Evolutionary conservation across 208 protist species (phyloP).

Genomic region (Balamuthia mandrillaris): DNA sequence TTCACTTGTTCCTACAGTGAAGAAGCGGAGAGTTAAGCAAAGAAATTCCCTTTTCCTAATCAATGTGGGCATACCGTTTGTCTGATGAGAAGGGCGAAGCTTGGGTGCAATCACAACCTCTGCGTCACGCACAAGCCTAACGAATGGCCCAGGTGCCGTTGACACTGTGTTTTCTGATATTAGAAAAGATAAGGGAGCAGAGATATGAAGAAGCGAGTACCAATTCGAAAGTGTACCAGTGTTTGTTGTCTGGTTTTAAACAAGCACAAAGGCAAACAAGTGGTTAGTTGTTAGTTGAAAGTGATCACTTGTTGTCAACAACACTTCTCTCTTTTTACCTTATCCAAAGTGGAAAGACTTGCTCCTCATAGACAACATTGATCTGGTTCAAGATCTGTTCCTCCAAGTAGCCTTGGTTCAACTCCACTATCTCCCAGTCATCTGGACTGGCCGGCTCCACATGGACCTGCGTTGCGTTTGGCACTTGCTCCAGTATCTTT

Average conservation of each 20-base stretch:
- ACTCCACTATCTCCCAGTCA: constrained; percentile 60
- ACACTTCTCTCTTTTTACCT: too few species aligned
- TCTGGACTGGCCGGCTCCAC: constrained; percentile 50
- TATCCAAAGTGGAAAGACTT: constrained; percentile 50
- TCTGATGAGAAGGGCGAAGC: background rate
- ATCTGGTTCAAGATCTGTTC: constrained; percentile 53
- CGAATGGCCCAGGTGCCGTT: background rate
- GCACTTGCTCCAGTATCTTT: background rate
- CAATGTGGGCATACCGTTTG: background rate
- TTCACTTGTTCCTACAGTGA: background rate
- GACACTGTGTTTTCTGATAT: background rate
- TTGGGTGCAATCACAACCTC: constrained; percentile 54
- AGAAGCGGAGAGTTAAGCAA: background rate
- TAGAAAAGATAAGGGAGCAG: background rate
- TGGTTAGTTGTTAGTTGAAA: too few species aligned
- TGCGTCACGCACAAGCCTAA: constrained; percentile 7
- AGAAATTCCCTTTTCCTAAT: background rate
- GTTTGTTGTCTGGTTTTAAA: constrained; percentile 37
- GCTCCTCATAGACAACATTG: constrained; percentile 38
- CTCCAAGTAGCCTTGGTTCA: constrained; percentile 48
- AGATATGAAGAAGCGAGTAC: background rate
- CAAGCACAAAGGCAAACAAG: too few species aligned
- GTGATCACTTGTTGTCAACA: too few species aligned
- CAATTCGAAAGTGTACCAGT: constrained; percentile 29
- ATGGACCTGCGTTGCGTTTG: constrained; percentile 5